phyloP scores from a whole-genome alignment of 2,329 filamentous ascomycete species.

The Curvularia spicifera region DNA sequence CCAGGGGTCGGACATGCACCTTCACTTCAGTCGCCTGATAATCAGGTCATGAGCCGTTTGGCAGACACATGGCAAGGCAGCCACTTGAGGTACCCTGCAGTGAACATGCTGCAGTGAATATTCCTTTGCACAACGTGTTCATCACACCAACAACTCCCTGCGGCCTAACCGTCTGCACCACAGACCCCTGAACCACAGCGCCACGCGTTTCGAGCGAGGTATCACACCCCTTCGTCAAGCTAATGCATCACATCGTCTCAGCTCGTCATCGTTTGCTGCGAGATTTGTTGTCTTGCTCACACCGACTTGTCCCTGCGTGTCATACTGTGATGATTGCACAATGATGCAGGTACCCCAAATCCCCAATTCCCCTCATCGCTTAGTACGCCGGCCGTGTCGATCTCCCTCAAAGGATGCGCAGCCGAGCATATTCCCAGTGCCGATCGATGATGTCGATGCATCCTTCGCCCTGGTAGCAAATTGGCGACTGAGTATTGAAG shows the following conservation, averaged over 20 bases:
- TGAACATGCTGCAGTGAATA: not conserved
- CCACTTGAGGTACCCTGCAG: not conserved
- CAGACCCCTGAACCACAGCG: not conserved
- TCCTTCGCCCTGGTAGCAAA: not conserved
- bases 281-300: not conserved
- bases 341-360: not conserved
- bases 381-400: constrained; percentile 1
- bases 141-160: not conserved
- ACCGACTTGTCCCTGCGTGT: constrained; percentile 3
- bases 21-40: not conserved
- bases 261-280: not conserved
- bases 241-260: constrained; percentile 4
- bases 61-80: not conserved
- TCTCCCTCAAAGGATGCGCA: constrained; percentile 1
- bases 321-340: constrained; percentile 1
- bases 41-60: not conserved
- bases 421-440: not conserved
- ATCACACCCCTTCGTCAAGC: not conserved
- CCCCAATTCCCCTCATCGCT: not conserved
- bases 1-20: not conserved
- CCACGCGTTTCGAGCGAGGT: not conserved
- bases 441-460: constrained; percentile 2
- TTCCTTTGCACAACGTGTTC: constrained; percentile 6
- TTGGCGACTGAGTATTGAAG: not conserved
- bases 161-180: not conserved